Conservation (phyloP, 495 filamentous ascomycete genomes). For the Lophiostoma macrostomum region DNA sequence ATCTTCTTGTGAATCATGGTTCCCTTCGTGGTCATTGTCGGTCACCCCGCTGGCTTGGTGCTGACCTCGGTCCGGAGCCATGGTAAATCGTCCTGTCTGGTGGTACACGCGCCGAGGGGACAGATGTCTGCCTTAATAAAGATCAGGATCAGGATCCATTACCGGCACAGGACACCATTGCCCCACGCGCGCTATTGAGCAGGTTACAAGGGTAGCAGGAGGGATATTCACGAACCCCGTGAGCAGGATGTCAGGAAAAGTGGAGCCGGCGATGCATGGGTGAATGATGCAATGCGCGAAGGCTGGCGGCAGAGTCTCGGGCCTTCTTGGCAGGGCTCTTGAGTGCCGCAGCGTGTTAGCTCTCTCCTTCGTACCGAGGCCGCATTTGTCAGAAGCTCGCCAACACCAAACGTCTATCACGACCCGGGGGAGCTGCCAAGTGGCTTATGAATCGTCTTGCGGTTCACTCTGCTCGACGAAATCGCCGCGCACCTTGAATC, state of each 20-base stretch:
- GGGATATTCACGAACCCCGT: background rate
- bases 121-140: background rate
- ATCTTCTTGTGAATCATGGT: constrained; percentile 7
- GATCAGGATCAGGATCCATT: too few relatives aligned
- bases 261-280: too few relatives aligned
- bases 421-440: background rate
- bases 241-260: background rate
- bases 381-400: constrained; percentile 24
- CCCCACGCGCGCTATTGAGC: background rate
- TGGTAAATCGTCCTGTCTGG: background rate
- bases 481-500: too few relatives aligned
- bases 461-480: too few relatives aligned
- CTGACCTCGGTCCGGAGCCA: constrained; percentile 32
- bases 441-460: too few relatives aligned
- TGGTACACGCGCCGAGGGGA: background rate
- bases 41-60: background rate
- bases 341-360: too few relatives aligned
- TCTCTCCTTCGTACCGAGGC: too few relatives aligned
- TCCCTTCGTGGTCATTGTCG: constrained; percentile 7
- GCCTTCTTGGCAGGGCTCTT: too few relatives aligned
- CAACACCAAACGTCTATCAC: constrained; percentile 16
- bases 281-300: background rate
- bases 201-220: background rate
- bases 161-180: too few relatives aligned
- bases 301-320: too few relatives aligned